Evolutionary conservation across 177 flowering plant species (phyloP).

Genomic region (Vitis hybrid): DNA sequence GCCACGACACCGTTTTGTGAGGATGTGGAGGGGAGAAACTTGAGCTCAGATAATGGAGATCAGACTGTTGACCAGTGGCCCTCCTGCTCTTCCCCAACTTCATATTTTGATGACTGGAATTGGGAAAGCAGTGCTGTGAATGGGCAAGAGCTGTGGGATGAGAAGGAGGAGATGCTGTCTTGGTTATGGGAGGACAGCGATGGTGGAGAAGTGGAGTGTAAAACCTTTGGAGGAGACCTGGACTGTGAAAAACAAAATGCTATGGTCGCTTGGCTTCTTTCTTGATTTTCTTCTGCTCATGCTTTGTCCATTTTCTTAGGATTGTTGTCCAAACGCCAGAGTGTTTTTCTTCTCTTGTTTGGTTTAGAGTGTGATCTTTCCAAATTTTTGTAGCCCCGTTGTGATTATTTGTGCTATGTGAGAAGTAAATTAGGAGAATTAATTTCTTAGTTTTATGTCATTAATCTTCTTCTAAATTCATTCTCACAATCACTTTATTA

Average conservation of each 20-base stretch:
- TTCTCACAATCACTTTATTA: background rate
- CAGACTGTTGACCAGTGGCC: background rate
- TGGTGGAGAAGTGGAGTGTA: background rate
- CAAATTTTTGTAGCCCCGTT: too few species aligned
- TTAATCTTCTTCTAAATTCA: too few species aligned
- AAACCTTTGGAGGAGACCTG: background rate
- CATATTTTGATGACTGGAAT: constrained; percentile 23
- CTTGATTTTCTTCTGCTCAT: constrained; percentile 7
- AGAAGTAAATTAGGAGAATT: too few species aligned
- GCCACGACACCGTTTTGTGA: background rate
- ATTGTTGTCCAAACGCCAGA: too few species aligned
- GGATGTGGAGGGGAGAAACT: constrained; percentile 5
- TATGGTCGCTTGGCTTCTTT: constrained; percentile 29
- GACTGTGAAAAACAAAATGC: constrained; percentile 18
- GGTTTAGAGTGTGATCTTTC: too few species aligned
- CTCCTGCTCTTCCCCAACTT: constrained; percentile 16
- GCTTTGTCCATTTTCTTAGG: background rate
- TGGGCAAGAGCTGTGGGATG: constrained; percentile 14
- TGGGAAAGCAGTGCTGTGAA: constrained; percentile 15
- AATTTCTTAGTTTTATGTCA: too few species aligned
- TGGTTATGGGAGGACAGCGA: constrained; percentile 20
- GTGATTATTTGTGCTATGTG: too few species aligned
- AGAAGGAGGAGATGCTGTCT: constrained; percentile 9
- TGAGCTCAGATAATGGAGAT: background rate
- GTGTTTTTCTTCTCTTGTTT: too few species aligned